Conservation (phyloP, 1,139 yeast genomes). For the Geotrichum europaeum region DNA sequence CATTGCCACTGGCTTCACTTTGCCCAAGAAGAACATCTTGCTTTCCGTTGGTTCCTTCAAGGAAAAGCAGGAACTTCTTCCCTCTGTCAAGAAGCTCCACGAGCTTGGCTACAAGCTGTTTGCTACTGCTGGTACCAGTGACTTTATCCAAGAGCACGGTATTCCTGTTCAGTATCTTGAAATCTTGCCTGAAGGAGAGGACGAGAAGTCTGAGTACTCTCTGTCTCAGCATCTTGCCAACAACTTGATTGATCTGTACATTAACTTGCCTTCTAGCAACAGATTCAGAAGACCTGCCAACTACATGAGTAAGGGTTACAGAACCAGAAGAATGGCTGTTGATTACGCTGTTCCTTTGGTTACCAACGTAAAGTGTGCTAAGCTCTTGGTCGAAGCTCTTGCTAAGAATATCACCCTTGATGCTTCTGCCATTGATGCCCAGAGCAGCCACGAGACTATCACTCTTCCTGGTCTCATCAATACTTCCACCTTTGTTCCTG, state of each 20-base stretch:
- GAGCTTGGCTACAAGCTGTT: slow-evolving; percentile 85
- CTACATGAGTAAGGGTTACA: slow-evolving; percentile 95
- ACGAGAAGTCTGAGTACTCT: slow-evolving; percentile 86
- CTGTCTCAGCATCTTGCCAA: slow-evolving; percentile 94
- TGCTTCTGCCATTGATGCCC: slow-evolving; percentile 76
- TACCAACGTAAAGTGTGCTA: slow-evolving; percentile 96
- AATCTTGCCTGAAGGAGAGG: slow-evolving; percentile 51
- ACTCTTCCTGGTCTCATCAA: slow-evolving; percentile 84
- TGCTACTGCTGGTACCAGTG: slow-evolving; percentile 99
- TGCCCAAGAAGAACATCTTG: slow-evolving; percentile 91
- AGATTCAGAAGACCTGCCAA: slow-evolving; percentile 98
- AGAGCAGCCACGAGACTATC: slow-evolving; percentile 80
- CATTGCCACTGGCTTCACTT: slow-evolving; percentile 88
- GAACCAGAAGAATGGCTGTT: slow-evolving; percentile 99
- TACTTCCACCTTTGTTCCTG: slow-evolving; percentile 73
- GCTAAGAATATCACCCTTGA: slow-evolving; percentile 63
- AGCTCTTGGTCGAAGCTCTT: slow-evolving; percentile 87
- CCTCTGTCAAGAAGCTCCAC: slow-evolving; percentile 73
- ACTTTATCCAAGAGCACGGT: slow-evolving; percentile 90
- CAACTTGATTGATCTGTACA: slow-evolving; percentile 91
- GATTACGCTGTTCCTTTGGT: slow-evolving; percentile 97
- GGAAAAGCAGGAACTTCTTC: slow-evolving; percentile 89
- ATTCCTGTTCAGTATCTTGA: slow-evolving; percentile 94
- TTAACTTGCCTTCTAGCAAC: slow-evolving; percentile 94
- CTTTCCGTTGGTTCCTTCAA: slow-evolving; percentile 96